A percentile compares a stretch with the other conserved stretches of the same genome.
Conservation (phyloP, 2,329 filamentous ascomycete species). For the Penicillium sp. region DNA sequence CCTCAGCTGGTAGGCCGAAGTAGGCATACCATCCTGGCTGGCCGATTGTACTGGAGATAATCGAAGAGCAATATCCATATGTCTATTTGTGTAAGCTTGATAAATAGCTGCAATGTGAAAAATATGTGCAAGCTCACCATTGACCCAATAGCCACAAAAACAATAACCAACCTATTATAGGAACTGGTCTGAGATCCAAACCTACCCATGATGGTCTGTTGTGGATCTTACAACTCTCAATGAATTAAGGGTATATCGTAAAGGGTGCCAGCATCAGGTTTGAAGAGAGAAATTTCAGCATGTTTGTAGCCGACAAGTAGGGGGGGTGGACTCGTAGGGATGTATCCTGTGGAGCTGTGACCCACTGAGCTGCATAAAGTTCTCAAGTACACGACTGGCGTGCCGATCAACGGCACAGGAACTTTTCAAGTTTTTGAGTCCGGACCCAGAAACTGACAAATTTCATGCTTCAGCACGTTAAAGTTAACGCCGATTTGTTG, state of each 20-base stretch:
- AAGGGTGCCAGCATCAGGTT: background rate
- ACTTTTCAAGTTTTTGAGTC: background rate
- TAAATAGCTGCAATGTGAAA: background rate
- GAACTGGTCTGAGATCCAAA: conserved; percentile 38
- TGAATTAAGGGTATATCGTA: background rate
- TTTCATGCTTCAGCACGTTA: background rate
- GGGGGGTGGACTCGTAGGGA: background rate
- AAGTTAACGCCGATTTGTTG: background rate
- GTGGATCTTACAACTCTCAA: background rate
- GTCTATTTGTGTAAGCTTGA: conserved; percentile 35
- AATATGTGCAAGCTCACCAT: conserved; percentile 29
- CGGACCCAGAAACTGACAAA: background rate
- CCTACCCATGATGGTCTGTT: conserved; percentile 24
- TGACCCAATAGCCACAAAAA: conserved; percentile 41
- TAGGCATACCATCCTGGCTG: conserved; percentile 53
- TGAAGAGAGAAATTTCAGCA: background rate
- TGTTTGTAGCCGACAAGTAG: background rate
- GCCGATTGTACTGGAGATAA: conserved; percentile 53
- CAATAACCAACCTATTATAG: conserved; percentile 40
- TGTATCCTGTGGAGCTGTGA: background rate
- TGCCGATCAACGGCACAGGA: background rate
- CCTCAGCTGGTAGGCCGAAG: conserved; percentile 47
- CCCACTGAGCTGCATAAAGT: conserved; percentile 1
- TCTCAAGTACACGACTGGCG: background rate
- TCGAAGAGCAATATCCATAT: conserved; percentile 52